Evolutionary conservation across 441 rosid species (phyloP).

Genomic region (Breynia disticha): DNA sequence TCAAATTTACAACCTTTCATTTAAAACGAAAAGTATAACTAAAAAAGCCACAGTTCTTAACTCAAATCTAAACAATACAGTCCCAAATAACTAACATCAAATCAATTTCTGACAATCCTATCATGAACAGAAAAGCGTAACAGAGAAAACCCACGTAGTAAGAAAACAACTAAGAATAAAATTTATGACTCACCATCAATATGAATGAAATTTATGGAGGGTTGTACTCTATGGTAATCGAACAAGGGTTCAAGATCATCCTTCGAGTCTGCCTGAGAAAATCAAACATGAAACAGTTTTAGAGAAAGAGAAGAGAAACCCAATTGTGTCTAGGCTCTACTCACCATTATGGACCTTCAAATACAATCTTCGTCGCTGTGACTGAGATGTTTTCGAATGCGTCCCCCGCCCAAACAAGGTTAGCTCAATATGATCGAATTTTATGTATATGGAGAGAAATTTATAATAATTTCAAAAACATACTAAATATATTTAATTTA

Average conservation of each 20-base stretch:
- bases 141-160: background rate
- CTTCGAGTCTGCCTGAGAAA: slow-evolving; percentile 38
- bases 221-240: slow-evolving; percentile 82
- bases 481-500: too few relatives aligned
- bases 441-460: too few relatives aligned
- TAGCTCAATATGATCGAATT: too few relatives aligned
- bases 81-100: too few relatives aligned
- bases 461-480: too few relatives aligned
- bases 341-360: background rate
- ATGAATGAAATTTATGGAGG: slow-evolving; percentile 27
- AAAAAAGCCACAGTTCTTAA: too few relatives aligned
- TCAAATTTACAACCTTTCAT: too few relatives aligned
- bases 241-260: slow-evolving; percentile 84
- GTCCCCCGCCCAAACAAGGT: background rate
- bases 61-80: background rate
- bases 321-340: background rate
- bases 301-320: background rate
- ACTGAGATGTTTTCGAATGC: background rate
- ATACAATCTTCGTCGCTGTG: background rate
- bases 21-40: too few relatives aligned
- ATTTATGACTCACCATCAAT: slow-evolving; percentile 37
- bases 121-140: background rate
- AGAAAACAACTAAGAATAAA: background rate
- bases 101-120: background rate
- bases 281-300: slow-evolving; percentile 5